phyloP scores from a whole-genome alignment of 208 protist species.

The Leishmania guyanensis region DNA sequence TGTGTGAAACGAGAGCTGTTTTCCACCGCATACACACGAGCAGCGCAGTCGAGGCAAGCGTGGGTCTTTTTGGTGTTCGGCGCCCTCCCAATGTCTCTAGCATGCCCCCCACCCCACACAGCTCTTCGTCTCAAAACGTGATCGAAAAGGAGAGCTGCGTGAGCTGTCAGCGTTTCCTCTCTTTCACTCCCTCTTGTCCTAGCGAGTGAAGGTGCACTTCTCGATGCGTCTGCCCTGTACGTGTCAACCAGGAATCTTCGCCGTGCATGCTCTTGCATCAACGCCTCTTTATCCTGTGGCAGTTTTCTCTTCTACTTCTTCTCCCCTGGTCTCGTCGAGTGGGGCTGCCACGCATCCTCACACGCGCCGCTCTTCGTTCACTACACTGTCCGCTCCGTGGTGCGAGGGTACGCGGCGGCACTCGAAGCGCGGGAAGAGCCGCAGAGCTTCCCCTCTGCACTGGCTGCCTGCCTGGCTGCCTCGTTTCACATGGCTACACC shows the following conservation, averaged over 20 bases:
- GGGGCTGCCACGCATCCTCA: background rate
- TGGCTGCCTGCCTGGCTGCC: background rate
- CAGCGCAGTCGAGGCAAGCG: background rate
- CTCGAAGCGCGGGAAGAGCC: background rate
- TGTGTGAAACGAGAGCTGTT: background rate
- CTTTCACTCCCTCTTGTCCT: background rate
- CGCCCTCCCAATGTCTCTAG: background rate
- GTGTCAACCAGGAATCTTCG: background rate
- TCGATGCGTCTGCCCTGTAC: background rate
- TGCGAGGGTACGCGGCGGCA: background rate
- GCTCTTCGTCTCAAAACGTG: background rate
- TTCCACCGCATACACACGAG: background rate
- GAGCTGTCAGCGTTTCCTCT: background rate
- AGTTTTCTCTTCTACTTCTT: background rate
- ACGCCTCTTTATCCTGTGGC: background rate
- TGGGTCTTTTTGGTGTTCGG: background rate
- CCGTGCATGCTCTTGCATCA: background rate
- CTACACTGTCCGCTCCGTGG: background rate
- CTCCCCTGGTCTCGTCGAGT: background rate
- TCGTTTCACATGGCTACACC: background rate
- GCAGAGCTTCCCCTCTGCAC: background rate
- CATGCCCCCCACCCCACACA: background rate
- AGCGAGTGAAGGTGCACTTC: background rate
- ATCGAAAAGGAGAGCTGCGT: background rate
- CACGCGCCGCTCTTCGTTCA: background rate